Evolutionary conservation across 2,329 filamentous ascomycete species (phyloP), one percentile per base, ranked within the genome.

Genomic region (Fusarium albidum): DNA sequence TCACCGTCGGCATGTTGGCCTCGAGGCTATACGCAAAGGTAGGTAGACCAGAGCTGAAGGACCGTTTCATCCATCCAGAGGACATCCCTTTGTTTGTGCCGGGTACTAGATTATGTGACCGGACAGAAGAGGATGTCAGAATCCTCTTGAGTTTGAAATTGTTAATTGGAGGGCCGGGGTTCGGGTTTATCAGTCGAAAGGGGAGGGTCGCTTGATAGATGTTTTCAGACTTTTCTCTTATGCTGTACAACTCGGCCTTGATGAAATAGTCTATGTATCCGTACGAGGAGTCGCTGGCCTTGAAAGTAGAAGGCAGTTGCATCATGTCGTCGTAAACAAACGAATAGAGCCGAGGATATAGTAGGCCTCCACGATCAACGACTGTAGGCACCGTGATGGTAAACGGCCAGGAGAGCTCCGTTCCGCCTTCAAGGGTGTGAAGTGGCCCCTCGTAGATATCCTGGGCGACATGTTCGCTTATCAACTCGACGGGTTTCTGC

Each of bases 31-130:
- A 75, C 0, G 17, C 26, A 3, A 75, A 66, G 1, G 42, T 28
- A 0, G 75, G 75, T 1, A 74, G 66, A n/a, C 67, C 72, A 10
- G 71, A 68, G 1, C 68, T 68, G 3, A 77, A 69, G 3, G 74
- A 41, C 28, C 69, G 67, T 9, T 68, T 69, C 1, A 67, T 63
- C 46, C 67, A 74, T 39, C 74, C 70, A 10, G 63, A 69, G 25
- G 76, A 61, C 0, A 67, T 63, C 1, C 42, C 64, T 5, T 65
- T 25, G 15, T 68, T 63, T 63, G 68, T 68, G 0, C 68, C 71
- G 0, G 74, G 72, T 0, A 71, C 21, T 0, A 77, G 59, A 5
- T 67, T 68, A 9, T 69, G 61, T 2, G 62, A 68, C 1, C 42
- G 48, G 8, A 68, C 26, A 0, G 6, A 9, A 0, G 41, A 6